Conservation (phyloP, 371 early-diverging fungal species). For the Mucor plumbeus region DNA sequence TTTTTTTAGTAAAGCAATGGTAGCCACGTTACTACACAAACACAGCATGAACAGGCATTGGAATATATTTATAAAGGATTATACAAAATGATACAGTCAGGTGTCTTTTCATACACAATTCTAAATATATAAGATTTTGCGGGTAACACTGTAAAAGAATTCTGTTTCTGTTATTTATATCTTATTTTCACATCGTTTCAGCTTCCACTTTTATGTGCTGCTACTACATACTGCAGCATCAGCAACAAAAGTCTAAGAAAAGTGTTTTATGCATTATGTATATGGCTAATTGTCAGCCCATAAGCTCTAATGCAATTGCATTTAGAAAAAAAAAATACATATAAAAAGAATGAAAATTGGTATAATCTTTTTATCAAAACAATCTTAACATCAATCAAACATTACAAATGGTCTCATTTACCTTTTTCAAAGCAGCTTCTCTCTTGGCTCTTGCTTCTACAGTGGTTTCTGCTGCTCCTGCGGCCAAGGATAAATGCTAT, state of each 20-base stretch:
- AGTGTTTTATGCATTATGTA: neutral
- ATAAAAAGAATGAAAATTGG: neutral
- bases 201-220: neutral
- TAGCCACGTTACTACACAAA: conserved; percentile 3
- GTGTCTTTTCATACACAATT: neutral
- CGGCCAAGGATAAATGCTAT: conserved; percentile 19
- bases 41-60: neutral
- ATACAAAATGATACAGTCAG: neutral
- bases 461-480: conserved; percentile 27
- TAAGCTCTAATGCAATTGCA: neutral
- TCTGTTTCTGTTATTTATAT: neutral
- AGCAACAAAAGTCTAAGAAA: too few species aligned
- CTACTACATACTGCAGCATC: neutral
- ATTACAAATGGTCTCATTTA: conserved; percentile 14
- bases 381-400: neutral
- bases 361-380: neutral
- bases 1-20: neutral
- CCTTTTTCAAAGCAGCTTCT: conserved; percentile 8
- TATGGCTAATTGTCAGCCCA: neutral
- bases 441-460: neutral
- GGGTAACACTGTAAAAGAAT: neutral
- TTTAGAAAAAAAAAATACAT: neutral
- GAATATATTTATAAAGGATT: neutral
- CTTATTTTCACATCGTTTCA: neutral
- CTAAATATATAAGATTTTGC: too few species aligned